Conservation (phyloP, 345 rosid genomes). For the Fremontodendron californicum region DNA sequence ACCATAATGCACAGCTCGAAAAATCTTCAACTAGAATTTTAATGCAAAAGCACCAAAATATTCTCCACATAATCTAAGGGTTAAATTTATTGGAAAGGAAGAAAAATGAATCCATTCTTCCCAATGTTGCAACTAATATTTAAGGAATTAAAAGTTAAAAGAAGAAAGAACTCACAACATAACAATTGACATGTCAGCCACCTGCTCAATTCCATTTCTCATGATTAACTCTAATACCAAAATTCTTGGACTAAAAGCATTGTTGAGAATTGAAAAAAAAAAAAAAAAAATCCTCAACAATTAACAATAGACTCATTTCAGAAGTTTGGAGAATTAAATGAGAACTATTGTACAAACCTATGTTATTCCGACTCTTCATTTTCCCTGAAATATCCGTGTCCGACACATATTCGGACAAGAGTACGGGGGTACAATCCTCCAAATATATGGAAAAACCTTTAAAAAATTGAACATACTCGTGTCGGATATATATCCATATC, state of each 20-base stretch:
- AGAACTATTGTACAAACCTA: background rate
- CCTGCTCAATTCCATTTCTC: background rate
- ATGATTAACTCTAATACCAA: conserved; percentile 6
- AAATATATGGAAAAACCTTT: no score
- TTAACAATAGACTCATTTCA: background rate
- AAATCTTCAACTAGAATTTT: background rate
- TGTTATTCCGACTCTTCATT: no score
- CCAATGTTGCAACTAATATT: background rate
- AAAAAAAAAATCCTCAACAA: background rate
- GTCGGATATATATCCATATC: no score
- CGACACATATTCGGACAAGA: no score
- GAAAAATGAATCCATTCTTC: background rate
- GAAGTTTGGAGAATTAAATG: background rate
- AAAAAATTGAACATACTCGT: no score
- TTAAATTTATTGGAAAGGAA: background rate
- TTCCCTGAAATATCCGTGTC: no score
- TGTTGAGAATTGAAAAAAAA: background rate
- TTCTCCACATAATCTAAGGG: background rate
- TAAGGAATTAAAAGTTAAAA: background rate
- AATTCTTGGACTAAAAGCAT: background rate
- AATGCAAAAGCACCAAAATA: background rate
- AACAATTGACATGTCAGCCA: conserved; percentile 2
- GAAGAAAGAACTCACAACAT: background rate
- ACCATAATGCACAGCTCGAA: background rate
- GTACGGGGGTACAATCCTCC: no score